Conservation (phyloP, 805 yeast species). For the Yarrowia sp. region DNA sequence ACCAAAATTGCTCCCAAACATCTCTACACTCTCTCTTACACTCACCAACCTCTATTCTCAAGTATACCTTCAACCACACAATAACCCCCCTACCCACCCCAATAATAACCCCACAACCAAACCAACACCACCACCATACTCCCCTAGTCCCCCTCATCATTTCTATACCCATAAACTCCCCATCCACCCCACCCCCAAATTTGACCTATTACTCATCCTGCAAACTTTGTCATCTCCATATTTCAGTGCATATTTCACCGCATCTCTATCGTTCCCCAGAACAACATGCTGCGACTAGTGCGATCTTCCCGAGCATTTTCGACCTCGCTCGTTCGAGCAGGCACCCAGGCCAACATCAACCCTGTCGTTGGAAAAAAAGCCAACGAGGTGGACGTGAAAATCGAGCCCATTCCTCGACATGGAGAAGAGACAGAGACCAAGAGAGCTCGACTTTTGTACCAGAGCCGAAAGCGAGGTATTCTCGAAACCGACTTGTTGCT, state of each 20-base stretch:
- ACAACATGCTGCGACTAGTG: background rate
- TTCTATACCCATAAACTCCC: too few species aligned
- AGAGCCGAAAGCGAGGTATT: slow-evolving; percentile 91
- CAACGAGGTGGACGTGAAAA: slow-evolving; percentile 52
- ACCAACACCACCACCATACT: too few species aligned
- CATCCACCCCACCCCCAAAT: background rate
- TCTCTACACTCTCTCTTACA: too few species aligned
- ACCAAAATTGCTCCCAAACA: too few species aligned
- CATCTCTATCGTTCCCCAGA: background rate
- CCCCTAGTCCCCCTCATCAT: too few species aligned
- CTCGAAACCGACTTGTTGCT: slow-evolving; percentile 86
- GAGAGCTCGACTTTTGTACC: slow-evolving; percentile 86
- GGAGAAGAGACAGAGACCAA: slow-evolving; percentile 72
- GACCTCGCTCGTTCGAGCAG: slow-evolving; percentile 3
- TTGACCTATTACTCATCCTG: background rate
- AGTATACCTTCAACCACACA: too few species aligned
- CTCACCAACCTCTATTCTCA: too few species aligned
- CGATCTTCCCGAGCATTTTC: background rate
- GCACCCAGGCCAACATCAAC: slow-evolving; percentile 24
- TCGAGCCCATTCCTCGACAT: slow-evolving; percentile 73
- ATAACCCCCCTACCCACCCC: too few species aligned
- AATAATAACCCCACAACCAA: too few species aligned
- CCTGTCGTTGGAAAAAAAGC: slow-evolving; percentile 9
- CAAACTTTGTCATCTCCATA: background rate
- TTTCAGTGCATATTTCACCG: background rate